Evolutionary conservation across 345 rosid species (phyloP), one percentile per base, ranked within the genome.

Genomic region (Nephelium lappaceum): DNA sequence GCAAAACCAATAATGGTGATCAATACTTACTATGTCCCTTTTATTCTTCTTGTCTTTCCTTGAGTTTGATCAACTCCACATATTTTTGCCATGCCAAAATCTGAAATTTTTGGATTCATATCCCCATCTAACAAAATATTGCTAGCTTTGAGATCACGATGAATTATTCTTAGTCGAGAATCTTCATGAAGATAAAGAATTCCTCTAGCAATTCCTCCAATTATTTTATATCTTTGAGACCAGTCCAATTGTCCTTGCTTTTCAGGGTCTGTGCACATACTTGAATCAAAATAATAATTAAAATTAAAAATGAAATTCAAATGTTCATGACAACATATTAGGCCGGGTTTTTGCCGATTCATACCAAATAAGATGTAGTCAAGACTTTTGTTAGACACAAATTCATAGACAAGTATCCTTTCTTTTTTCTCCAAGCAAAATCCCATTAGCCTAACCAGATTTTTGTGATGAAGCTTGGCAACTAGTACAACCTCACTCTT

Each of bases 351-450:
- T 1, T 31, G 36, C 36, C 12, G 8, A 18, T 15, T 4, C 78
- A 39, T 0, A 88, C 91, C 86, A 23, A 79, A 85, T 39, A 88
- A 64, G 49, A 81, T 74, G 66, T 3, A 27, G 67, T 87, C 87
- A 0, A 91, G 92, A 74, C 95, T 86, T 77, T 63, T 71, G 73
- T 88, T 89, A 10, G 78, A 80, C 53, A 91, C 80, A 68, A 57
- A 81, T 78, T 91, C 93, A 23, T 90, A 91, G 10, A 88, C 47
- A n/a, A 91, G 87, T 10, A 91, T 63, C 68, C 80, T 91, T 39
- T 87, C 95, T 8, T 68, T 75, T 58, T 79, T 81, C 18, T 88
- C 80, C 3, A 85, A 39, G 77, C 95, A 89, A 70, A 84, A 90
- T 4, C 91, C 90, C 0, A 82, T 38, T 8, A 88, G 65, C 67